phyloP scores from a whole-genome alignment of 2,329 filamentous ascomycete species.

The Fusarium acutatum region DNA sequence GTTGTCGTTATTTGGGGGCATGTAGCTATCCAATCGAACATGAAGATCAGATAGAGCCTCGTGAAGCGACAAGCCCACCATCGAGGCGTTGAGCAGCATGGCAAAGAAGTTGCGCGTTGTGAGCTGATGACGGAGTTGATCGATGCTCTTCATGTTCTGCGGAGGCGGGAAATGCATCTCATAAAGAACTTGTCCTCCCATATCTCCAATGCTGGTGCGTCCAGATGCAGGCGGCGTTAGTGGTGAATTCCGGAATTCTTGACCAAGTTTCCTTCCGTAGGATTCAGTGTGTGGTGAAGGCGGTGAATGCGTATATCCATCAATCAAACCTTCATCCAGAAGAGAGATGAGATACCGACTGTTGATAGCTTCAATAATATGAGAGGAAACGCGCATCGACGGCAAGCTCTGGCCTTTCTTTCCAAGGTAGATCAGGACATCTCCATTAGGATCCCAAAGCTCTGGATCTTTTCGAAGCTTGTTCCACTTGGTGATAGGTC shows the following conservation, averaged over 20 bases:
- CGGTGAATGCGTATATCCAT: slow-evolving; percentile 50
- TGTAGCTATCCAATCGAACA: slow-evolving; percentile 65
- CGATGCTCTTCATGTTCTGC: slow-evolving; percentile 54
- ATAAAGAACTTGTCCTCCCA: slow-evolving; percentile 65
- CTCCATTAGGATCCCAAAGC: slow-evolving; percentile 68
- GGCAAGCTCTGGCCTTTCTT: slow-evolving; percentile 56
- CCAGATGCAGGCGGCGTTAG: slow-evolving; percentile 53
- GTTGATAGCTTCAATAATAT: slow-evolving; percentile 66
- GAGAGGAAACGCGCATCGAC: slow-evolving; percentile 66
- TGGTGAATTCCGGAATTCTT: slow-evolving; percentile 15
- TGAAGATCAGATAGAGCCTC: slow-evolving; percentile 72
- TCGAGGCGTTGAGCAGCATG: slow-evolving; percentile 68
- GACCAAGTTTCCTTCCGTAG: slow-evolving; percentile 46
- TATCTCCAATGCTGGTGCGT: slow-evolving; percentile 44
- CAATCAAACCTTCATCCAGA: slow-evolving; percentile 61
- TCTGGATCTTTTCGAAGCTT: slow-evolving; percentile 68
- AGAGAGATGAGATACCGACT: slow-evolving; percentile 63
- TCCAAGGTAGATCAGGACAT: slow-evolving; percentile 66
- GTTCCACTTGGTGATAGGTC: slow-evolving; percentile 62
- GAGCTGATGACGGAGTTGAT: slow-evolving; percentile 66
- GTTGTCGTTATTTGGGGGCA: slow-evolving; percentile 64
- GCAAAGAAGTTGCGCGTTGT: slow-evolving; percentile 76
- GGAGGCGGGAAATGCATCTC: slow-evolving; percentile 72
- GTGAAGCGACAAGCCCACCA: slow-evolving; percentile 70
- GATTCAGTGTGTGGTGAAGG: slow-evolving; percentile 53